Evolutionary conservation across 192 early-diverging fungal species (phyloP).

Genomic region (Physocladia obscura): DNA sequence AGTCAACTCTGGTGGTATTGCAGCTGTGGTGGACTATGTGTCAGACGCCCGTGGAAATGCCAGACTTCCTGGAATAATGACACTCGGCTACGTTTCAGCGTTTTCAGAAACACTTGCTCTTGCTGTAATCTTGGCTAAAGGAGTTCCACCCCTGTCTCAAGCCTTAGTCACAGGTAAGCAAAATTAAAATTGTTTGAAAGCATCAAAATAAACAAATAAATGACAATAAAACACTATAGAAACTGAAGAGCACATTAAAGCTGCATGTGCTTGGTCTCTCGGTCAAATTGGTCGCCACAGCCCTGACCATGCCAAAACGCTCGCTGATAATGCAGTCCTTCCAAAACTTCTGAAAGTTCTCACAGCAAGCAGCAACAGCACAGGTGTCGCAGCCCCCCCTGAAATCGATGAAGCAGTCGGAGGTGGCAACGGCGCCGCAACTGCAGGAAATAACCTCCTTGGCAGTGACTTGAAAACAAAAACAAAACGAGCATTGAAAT

Average conservation of each 20-base stretch:
- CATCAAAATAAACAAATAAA: too few relatives aligned
- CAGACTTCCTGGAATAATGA: slow-evolving; percentile 61
- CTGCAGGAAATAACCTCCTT: slow-evolving; percentile 26
- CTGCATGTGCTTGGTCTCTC: slow-evolving; percentile 58
- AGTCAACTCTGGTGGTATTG: slow-evolving; percentile 60
- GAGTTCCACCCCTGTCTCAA: slow-evolving; percentile 46
- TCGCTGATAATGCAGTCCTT: slow-evolving; percentile 55
- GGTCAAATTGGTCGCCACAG: slow-evolving; percentile 61
- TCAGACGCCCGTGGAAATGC: slow-evolving; percentile 49
- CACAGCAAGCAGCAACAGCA: slow-evolving; percentile 16
- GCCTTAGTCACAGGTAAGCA: slow-evolving; percentile 40
- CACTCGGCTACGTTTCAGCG: slow-evolving; percentile 59
- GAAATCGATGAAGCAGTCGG: neutral
- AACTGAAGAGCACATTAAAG: slow-evolving; percentile 56
- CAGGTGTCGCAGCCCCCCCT: neutral
- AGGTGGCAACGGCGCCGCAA: neutral
- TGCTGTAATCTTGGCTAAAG: slow-evolving; percentile 58
- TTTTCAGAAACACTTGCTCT: slow-evolving; percentile 61
- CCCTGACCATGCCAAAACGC: slow-evolving; percentile 61
- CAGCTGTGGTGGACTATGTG: slow-evolving; percentile 58
- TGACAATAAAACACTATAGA: too few relatives aligned
- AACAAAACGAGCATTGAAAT: slow-evolving; percentile 57
- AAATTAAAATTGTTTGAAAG: too few relatives aligned
- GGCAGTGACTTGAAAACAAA: slow-evolving; percentile 54
- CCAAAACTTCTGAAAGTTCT: slow-evolving; percentile 53